A percentile compares a stretch with the other conserved stretches of the same genome.
These are phyloP conservation scores for Rhodofomes roseus DNA, from an alignment of 1,284 basidiomycete genomes.

Conservation along the genomic window DNA sequence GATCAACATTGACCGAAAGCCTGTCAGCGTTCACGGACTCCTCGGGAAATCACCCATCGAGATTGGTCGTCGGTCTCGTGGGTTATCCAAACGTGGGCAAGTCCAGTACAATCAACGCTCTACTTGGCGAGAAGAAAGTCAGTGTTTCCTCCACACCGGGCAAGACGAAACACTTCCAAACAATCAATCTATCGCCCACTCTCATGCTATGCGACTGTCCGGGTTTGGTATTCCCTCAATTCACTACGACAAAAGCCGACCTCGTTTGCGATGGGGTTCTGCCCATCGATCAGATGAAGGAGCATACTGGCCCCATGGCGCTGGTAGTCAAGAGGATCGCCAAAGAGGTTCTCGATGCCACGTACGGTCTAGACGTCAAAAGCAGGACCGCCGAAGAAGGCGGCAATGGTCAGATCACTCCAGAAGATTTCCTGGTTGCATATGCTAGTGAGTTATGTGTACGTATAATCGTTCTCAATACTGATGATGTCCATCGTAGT, in stretches of 20 bases:
- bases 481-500: conserved; percentile 43
- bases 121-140: conserved; percentile 95
- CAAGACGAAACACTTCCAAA: conserved; percentile 99
- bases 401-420: conserved; percentile 75
- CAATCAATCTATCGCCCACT: conserved; percentile 85
- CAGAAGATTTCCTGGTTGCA: conserved; percentile 82
- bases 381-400: conserved; percentile 76
- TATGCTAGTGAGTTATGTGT: conserved; percentile 77
- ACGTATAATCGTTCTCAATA: background rate
- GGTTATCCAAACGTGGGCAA: conserved; percentile 99
- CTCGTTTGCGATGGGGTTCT: conserved; percentile 96
- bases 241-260: conserved; percentile 93
- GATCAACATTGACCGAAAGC: conserved; percentile 1
- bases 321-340: conserved; percentile 84
- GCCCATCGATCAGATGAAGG: conserved; percentile 97
- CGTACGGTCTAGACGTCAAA: conserved; percentile 84
- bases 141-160: conserved; percentile 97
- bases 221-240: conserved; percentile 97
- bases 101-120: conserved; percentile 94
- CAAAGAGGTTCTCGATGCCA: conserved; percentile 82
- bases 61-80: conserved; percentile 89
- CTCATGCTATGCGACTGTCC: conserved; percentile 98
- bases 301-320: conserved; percentile 86
- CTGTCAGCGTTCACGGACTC: conserved; percentile 61
- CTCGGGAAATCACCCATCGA: conserved; percentile 58